phyloP scores from a whole-genome alignment of 805 yeast genomes.

The Candida lessepsii region DNA sequence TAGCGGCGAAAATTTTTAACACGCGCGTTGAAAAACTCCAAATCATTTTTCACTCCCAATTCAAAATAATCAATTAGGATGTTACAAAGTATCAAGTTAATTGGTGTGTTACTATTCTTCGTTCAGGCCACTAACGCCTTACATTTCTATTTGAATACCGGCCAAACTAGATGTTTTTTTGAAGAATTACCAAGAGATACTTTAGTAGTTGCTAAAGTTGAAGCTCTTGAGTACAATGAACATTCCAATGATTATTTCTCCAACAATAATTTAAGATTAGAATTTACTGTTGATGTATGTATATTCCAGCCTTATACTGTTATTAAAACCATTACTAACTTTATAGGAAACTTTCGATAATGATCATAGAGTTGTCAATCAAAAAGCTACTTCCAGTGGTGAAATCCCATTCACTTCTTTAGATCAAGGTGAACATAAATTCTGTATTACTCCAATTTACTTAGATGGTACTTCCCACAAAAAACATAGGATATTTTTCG shows the following conservation, averaged over 20 bases:
- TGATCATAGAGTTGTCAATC: constrained; percentile 73
- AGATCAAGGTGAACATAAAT: constrained; percentile 80
- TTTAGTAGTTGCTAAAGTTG: constrained; percentile 74
- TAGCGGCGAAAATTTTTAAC: background rate
- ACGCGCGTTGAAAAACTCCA: constrained; percentile 10
- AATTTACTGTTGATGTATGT: constrained; percentile 61
- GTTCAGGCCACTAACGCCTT: constrained; percentile 42
- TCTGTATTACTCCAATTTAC: constrained; percentile 64
- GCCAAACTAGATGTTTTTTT: constrained; percentile 76
- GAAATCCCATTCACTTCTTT: constrained; percentile 79
- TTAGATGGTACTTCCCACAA: constrained; percentile 60
- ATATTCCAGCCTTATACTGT: background rate
- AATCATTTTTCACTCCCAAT: background rate
- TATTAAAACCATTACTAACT: background rate
- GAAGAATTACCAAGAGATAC: constrained; percentile 78
- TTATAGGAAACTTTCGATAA: constrained; percentile 63
- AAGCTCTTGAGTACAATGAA: constrained; percentile 61
- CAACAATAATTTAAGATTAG: constrained; percentile 57
- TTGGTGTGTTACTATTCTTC: constrained; percentile 11
- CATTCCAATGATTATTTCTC: constrained; percentile 47
- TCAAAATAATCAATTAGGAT: background rate
- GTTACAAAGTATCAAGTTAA: background rate
- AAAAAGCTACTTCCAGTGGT: constrained; percentile 58
- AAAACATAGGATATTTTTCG: constrained; percentile 69
- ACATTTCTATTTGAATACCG: constrained; percentile 78